phyloP scores from a whole-genome alignment of 1,284 basidiomycete species.

The Meira nashicola region DNA sequence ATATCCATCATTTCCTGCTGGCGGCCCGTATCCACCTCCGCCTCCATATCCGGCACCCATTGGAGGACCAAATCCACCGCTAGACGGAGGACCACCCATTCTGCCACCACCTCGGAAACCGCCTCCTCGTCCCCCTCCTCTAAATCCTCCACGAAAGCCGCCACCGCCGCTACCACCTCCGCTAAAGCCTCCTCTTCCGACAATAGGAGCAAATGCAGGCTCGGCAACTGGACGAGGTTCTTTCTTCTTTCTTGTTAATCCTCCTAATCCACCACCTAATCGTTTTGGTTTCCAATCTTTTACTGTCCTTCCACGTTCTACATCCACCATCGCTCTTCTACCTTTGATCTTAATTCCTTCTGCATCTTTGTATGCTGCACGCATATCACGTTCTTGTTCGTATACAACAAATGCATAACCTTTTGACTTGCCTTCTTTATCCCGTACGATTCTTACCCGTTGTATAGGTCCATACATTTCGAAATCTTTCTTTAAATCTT shows the following conservation, averaged over 20 bases:
- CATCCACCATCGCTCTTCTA: conserved; percentile 90
- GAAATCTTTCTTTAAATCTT: conserved; percentile 86
- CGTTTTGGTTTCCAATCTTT: conserved; percentile 96
- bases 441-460: conserved; percentile 79
- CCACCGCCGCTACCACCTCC: conserved; percentile 53
- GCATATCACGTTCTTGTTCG: conserved; percentile 95
- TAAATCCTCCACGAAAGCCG: conserved; percentile 52
- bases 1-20: conserved; percentile 3
- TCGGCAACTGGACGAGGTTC: conserved; percentile 15
- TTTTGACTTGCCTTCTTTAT: conserved; percentile 71
- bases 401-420: conserved; percentile 98
- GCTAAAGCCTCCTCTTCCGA: conserved; percentile 3
- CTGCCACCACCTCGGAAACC: conserved; percentile 20
- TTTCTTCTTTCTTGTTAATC: conserved; percentile 61
- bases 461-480: conserved; percentile 92
- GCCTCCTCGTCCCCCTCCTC: conserved; percentile 42
- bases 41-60: conserved; percentile 6
- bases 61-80: conserved; percentile 5
- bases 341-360: conserved; percentile 93
- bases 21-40: neutral
- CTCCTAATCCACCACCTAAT: conserved; percentile 89
- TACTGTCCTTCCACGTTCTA: conserved; percentile 94
- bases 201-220: neutral
- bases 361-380: conserved; percentile 99
- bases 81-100: conserved; percentile 2